Conservation (phyloP, 768 basidiomycete species). For the Lentinus tigrinus region DNA sequence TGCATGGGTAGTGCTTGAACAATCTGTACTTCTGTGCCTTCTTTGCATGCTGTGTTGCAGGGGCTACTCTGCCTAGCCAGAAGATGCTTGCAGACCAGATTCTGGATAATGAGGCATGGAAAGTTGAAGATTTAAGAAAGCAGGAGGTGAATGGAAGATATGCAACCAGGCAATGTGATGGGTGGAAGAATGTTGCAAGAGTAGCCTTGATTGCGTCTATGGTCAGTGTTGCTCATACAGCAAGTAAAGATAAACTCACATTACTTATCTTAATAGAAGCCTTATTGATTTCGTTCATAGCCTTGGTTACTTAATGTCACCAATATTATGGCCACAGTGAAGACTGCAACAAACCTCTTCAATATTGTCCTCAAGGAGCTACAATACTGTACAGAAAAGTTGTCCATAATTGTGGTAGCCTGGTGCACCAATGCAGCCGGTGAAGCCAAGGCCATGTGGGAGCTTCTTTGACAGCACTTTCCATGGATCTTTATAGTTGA, state of each 20-base stretch:
- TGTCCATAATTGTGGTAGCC: constrained; percentile 21
- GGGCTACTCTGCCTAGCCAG: no score
- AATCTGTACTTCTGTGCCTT: no score
- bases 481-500: not conserved
- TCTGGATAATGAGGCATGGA: no score
- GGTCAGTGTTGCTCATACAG: constrained; percentile 27
- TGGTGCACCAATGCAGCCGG: constrained; percentile 26
- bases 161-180: constrained; percentile 30
- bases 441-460: constrained; percentile 26
- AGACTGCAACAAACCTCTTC: constrained; percentile 28
- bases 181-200: constrained; percentile 33
- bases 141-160: constrained; percentile 16
- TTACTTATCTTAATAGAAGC: constrained; percentile 16
- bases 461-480: not conserved
- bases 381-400: constrained; percentile 19
- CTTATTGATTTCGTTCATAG: constrained; percentile 5
- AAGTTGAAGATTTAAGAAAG: not conserved
- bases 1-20: no score
- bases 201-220: constrained; percentile 24
- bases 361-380: constrained; percentile 26
- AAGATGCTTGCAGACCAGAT: no score
- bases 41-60: no score
- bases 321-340: constrained; percentile 23
- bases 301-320: constrained; percentile 11
- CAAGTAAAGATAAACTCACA: constrained; percentile 4